Conservation (phyloP, 1,284 basidiomycete species). For the Leucoagaricus sp. region DNA sequence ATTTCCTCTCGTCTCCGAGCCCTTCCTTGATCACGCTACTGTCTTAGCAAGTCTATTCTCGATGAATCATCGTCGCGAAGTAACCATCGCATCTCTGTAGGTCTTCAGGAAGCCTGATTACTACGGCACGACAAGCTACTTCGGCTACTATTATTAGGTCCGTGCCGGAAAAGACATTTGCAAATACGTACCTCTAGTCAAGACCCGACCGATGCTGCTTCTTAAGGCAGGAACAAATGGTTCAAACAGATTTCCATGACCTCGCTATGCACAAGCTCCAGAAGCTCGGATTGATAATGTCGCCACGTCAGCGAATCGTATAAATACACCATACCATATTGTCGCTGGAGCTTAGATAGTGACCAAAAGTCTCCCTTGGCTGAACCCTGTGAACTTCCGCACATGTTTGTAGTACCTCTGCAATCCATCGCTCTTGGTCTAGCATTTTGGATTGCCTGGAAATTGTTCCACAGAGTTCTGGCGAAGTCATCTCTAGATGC, state of each 20-base stretch:
- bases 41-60: too few species aligned
- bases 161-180: not conserved
- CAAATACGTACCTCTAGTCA: not conserved
- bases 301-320: constrained; percentile 2
- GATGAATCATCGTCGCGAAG: too few species aligned
- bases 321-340: not conserved
- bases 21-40: too few species aligned
- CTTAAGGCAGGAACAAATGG: not conserved
- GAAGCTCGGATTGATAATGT: constrained; percentile 2
- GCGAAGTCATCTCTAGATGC: constrained; percentile 29
- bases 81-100: too few species aligned
- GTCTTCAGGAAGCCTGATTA: too few species aligned
- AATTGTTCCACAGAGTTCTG: constrained; percentile 19
- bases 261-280: not conserved
- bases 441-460: constrained; percentile 25
- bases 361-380: not conserved
- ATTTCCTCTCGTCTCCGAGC: not conserved
- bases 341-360: not conserved
- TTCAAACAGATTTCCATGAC: not conserved
- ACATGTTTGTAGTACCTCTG: constrained; percentile 15
- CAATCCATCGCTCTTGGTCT: constrained; percentile 16
- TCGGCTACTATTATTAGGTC: not conserved
- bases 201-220: constrained; percentile 15
- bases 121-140: too few species aligned
- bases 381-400: not conserved